phyloP scores from a whole-genome alignment of 73 alveolate species.

The Paramecium sonneborni region DNA sequence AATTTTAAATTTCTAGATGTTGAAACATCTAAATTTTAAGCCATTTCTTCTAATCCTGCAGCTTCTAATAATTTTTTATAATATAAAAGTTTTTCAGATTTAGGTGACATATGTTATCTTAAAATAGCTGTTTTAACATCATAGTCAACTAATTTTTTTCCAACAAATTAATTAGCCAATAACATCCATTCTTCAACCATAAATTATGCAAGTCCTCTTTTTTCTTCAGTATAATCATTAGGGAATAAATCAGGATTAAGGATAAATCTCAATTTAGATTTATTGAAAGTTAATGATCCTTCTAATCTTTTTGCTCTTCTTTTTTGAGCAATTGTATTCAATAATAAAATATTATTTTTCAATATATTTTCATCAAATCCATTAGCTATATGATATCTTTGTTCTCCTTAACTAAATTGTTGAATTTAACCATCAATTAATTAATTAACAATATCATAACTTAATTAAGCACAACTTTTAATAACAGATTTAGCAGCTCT shows the following conservation, averaged over 20 bases:
- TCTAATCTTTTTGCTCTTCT: conserved; percentile 83
- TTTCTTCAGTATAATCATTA: conserved; percentile 87
- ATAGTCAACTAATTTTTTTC: conserved; percentile 79
- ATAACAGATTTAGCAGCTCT: conserved; percentile 83
- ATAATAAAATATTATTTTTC: conserved; percentile 23
- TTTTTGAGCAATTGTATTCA: conserved; percentile 41
- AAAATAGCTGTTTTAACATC: conserved; percentile 77
- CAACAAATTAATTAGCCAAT: conserved; percentile 96
- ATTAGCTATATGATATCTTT: conserved; percentile 68
- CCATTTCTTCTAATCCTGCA: conserved; percentile 62
- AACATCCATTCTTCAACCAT: conserved; percentile 98
- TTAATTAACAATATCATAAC: conserved; percentile 82
- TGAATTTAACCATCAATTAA: conserved; percentile 65
- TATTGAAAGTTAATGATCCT: conserved; percentile 93
- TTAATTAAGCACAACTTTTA: conserved; percentile 80
- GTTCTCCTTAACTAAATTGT: conserved; percentile 58
- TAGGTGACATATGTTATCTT: conserved; percentile 87
- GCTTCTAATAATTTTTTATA: conserved; percentile 71
- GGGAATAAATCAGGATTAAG: conserved; percentile 87
- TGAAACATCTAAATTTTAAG: conserved; percentile 12
- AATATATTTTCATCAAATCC: conserved; percentile 48
- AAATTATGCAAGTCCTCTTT: conserved; percentile 83
- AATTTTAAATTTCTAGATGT: background rate
- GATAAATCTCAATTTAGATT: conserved; percentile 93
- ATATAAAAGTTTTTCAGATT: conserved; percentile 73